Percentiles rank a stretch among this genome's conserved stretches.
Evolutionary conservation across 805 yeast species (phyloP).

Genomic region (Wickerhamiella kazuoi): DNA sequence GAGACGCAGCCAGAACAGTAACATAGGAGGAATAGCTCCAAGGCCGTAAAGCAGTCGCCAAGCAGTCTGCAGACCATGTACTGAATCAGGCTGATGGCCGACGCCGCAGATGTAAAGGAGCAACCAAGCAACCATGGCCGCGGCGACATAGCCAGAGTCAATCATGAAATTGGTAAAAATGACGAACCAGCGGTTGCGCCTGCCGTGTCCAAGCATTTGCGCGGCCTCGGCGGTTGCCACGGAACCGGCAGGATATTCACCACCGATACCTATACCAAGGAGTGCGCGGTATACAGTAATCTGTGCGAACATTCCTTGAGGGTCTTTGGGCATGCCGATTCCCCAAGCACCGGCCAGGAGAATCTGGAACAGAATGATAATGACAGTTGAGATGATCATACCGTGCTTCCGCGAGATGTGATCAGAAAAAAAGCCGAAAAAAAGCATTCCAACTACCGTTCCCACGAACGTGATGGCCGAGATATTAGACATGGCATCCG

Average conservation of each 20-base stretch:
- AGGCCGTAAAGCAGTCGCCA: slow-evolving; percentile 87
- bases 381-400: slow-evolving; percentile 60
- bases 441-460: slow-evolving; percentile 69
- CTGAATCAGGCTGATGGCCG: slow-evolving; percentile 12
- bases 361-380: slow-evolving; percentile 62
- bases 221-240: slow-evolving; percentile 90
- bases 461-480: slow-evolving; percentile 85
- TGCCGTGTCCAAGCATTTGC: slow-evolving; percentile 56
- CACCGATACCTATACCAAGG: slow-evolving; percentile 83
- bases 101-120: slow-evolving; percentile 62
- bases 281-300: slow-evolving; percentile 72
- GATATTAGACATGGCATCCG: slow-evolving; percentile 61
- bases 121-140: slow-evolving; percentile 76
- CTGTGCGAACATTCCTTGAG: slow-evolving; percentile 67
- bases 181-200: slow-evolving; percentile 73
- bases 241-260: slow-evolving; percentile 87
- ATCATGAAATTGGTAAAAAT: slow-evolving; percentile 83
- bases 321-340: slow-evolving; percentile 31
- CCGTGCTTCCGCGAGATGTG: slow-evolving; percentile 64
- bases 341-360: slow-evolving; percentile 85
- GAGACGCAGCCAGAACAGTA: slow-evolving; percentile 60
- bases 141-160: slow-evolving; percentile 67
- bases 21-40: slow-evolving; percentile 76
- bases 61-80: slow-evolving; percentile 53
- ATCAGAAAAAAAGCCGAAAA: slow-evolving; percentile 70